phyloP scores from a whole-genome alignment of 495 filamentous ascomycete species.

The Aspergillus baeticus region DNA sequence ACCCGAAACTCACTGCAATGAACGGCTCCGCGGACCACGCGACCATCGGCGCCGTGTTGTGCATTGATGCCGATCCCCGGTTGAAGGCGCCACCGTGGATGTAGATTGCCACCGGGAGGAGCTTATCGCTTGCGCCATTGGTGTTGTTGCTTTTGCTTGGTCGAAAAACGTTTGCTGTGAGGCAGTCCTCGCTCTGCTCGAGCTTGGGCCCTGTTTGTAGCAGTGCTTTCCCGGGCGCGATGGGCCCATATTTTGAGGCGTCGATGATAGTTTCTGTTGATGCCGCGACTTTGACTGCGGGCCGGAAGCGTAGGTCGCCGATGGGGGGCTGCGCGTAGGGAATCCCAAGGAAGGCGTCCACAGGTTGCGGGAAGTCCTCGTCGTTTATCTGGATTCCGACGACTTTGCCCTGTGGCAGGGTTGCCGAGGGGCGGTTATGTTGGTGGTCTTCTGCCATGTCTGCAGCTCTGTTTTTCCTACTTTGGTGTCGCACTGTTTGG shows the following conservation, averaged over 20 bases:
- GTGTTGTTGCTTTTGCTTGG: constrained; percentile 34
- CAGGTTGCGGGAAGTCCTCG: constrained; percentile 39
- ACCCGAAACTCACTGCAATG: constrained; percentile 59
- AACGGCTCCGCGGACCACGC: constrained; percentile 55
- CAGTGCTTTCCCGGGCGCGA: constrained; percentile 27
- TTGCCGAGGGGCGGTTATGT: constrained; percentile 30
- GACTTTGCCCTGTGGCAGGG: constrained; percentile 53
- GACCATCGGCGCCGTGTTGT: constrained; percentile 49
- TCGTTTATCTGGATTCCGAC: constrained; percentile 45
- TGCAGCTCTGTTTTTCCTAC: too few relatives aligned
- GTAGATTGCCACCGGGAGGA: constrained; percentile 59
- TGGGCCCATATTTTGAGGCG: constrained; percentile 38
- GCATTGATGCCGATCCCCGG: constrained; percentile 32
- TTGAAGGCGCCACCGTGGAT: constrained; percentile 41
- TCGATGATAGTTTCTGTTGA: constrained; percentile 36
- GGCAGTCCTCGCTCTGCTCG: constrained; percentile 47
- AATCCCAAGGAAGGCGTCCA: constrained; percentile 61
- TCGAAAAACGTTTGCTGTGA: constrained; percentile 53
- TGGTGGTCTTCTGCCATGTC: neutral
- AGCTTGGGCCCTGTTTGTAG: constrained; percentile 15
- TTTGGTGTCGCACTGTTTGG: too few relatives aligned
- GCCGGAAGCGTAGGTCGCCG: constrained; percentile 56
- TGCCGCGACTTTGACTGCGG: constrained; percentile 38
- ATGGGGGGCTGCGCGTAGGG: constrained; percentile 57
- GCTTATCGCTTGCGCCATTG: constrained; percentile 20